phyloP scores from a whole-genome alignment of 257 asterid genomes.

The Buddleja alternifolia region DNA sequence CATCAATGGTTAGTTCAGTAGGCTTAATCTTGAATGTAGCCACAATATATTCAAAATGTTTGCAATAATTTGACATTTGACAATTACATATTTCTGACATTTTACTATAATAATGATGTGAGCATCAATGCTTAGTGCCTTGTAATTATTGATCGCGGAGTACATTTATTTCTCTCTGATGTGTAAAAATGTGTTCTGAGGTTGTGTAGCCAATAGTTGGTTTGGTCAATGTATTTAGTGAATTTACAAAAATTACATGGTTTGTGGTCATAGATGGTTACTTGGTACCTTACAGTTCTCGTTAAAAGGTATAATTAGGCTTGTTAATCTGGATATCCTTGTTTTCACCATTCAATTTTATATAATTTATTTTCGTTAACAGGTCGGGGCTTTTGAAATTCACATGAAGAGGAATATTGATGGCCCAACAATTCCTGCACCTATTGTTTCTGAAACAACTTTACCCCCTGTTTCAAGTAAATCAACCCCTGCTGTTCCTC shows the following conservation, averaged over 20 bases:
- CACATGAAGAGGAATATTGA: conserved; percentile 69
- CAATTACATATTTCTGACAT: conserved; percentile 7
- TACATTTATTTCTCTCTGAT: neutral
- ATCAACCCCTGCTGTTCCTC: conserved; percentile 48
- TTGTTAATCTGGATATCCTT: conserved; percentile 18
- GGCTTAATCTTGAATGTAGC: conserved; percentile 25
- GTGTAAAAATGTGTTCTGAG: neutral
- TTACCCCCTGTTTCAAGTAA: conserved; percentile 56
- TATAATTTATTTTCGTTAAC: conserved; percentile 21
- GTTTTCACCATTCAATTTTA: conserved; percentile 17
- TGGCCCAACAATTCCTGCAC: conserved; percentile 48
- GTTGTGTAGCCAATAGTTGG: neutral
- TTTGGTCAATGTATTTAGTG: conserved; percentile 6
- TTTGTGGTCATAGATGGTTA: conserved; percentile 10
- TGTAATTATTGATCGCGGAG: conserved; percentile 9
- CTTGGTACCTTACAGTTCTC: neutral
- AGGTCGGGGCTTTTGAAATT: conserved; percentile 84
- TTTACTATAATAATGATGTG: neutral
- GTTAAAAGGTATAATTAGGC: neutral
- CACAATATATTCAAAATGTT: conserved; percentile 13
- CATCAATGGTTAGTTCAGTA: neutral
- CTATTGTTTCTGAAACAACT: conserved; percentile 45
- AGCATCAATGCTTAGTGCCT: conserved; percentile 13
- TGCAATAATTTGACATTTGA: neutral
- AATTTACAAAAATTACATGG: conserved; percentile 1